Evolutionary conservation across 176 grass and related monocot genomes (phyloP), one percentile per base, ranked within the genome.

Genomic region (Triticum dicoccoides): DNA sequence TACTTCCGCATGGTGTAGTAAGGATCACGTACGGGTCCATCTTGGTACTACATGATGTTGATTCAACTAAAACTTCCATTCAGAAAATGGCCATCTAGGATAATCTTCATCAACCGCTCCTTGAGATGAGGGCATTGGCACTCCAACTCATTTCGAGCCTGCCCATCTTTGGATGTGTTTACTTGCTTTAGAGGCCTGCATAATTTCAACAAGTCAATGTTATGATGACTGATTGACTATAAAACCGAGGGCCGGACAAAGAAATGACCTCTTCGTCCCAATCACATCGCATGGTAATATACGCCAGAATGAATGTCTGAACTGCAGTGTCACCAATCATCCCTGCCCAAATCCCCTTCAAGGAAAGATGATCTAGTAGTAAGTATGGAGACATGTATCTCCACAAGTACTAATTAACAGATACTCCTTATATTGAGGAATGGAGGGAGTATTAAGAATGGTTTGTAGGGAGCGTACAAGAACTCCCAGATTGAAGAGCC

Each of bases 261-360:
- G 20, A 72, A 21, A 72, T 72, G 71, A 39, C 84, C 84, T 89
- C 82, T 1, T 92, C 66, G 5, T 92, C 49, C 84, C 87, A 92
- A 62, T 87, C 91, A 56, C 82, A 83, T 70, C 9, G 76, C 5
- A 82, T 21, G 17, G 56, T 81, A 30, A 89, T 49, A 52, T 32
- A 70, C 3, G 39, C 39, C 2, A 92, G 58, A 49, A 87, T 85
- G 21, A 92, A 9, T 20, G 91, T 87, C 41, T 92, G 91, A 12
- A 84, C 44, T 12, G 61, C 32, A 29, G 84, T 89, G 20, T 84
- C 91, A n/a, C 66, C 39, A 21, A 92, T 92, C 91, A 92, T 89
- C 69, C 87, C 87, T 30, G 80, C 35, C 87, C 87, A 89, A 34
- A 92, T 83, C 24, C 91, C 84, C 87, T 92, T 12, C 21, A 69